A percentile compares a stretch with the other conserved stretches of the same genome.
phyloP scores from a whole-genome alignment of 139 green algal species.

The Nannochloris sp. region DNA sequence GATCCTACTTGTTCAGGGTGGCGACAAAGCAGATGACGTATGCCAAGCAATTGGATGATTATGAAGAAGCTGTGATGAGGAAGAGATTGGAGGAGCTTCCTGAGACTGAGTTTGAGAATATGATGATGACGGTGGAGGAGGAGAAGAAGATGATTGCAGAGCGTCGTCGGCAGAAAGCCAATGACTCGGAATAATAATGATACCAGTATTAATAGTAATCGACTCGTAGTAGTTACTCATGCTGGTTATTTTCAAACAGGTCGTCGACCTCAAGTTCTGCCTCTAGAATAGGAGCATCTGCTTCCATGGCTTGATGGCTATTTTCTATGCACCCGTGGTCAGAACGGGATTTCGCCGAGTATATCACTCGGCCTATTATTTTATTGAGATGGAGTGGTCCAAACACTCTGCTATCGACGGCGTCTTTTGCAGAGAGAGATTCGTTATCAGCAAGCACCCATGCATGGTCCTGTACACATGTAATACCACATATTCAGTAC shows the following conservation, averaged over 20 bases:
- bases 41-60: constrained; percentile 93
- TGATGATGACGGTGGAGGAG: constrained; percentile 27
- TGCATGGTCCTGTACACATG: constrained; percentile 45
- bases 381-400: constrained; percentile 39
- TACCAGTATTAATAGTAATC: neutral
- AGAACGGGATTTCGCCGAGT: constrained; percentile 13
- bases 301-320: constrained; percentile 21
- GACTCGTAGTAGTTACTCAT: too few species aligned
- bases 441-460: constrained; percentile 81
- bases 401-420: constrained; percentile 55
- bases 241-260: neutral
- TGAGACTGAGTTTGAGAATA: constrained; percentile 41
- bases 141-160: constrained; percentile 13
- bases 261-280: constrained; percentile 39
- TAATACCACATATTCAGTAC: too few species aligned
- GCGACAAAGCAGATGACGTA: constrained; percentile 99
- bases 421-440: constrained; percentile 34
- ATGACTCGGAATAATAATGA: neutral
- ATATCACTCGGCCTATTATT: constrained; percentile 39
- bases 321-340: constrained; percentile 40
- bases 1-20: constrained; percentile 89
- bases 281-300: constrained; percentile 39
- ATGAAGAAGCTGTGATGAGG: constrained; percentile 95
- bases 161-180: constrained; percentile 2
- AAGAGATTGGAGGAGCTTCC: constrained; percentile 95